These are phyloP conservation scores for Fusarium bactridioides DNA, from an alignment of 2,329 filamentous ascomycete genomes.

Conservation along the genomic window DNA sequence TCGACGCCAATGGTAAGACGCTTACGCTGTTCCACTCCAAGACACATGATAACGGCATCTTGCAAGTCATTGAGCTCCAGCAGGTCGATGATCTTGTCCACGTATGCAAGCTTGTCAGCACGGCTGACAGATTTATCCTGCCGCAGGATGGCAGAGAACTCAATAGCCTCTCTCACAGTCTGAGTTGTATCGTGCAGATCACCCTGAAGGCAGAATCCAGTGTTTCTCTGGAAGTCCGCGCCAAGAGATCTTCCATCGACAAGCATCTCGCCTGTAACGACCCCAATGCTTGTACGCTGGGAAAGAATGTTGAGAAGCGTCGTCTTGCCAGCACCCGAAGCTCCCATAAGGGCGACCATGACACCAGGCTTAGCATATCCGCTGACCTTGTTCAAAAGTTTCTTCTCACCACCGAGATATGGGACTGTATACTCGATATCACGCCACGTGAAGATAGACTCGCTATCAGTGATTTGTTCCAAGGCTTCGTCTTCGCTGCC, in stretches of 20 bases:
- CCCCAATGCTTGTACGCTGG: conserved; percentile 76
- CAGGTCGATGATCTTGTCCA: conserved; percentile 69
- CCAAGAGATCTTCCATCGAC: conserved; percentile 75
- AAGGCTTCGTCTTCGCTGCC: conserved; percentile 14
- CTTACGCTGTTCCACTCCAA: conserved; percentile 66
- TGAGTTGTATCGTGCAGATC: conserved; percentile 70
- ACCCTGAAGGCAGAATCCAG: conserved; percentile 70
- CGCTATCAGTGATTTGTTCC: conserved; percentile 43
- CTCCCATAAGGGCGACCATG: conserved; percentile 83
- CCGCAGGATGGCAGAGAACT: conserved; percentile 70
- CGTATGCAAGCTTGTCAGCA: conserved; percentile 70
- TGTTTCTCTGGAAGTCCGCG: conserved; percentile 78
- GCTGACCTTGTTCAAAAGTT: conserved; percentile 60
- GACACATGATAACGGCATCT: conserved; percentile 65
- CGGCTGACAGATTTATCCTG: conserved; percentile 63
- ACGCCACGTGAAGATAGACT: conserved; percentile 71
- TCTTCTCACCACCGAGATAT: conserved; percentile 42
- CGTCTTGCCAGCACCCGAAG: conserved; percentile 83
- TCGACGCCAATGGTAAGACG: conserved; percentile 63
- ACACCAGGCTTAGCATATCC: conserved; percentile 83
- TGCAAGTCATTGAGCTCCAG: conserved; percentile 71
- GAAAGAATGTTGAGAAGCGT: conserved; percentile 80
- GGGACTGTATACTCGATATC: conserved; percentile 78
- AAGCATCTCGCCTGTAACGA: conserved; percentile 78
- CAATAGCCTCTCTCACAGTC: conserved; percentile 70